phyloP scores from a whole-genome alignment of 2,329 filamentous ascomycete genomes.

The Fusarium acutatum region DNA sequence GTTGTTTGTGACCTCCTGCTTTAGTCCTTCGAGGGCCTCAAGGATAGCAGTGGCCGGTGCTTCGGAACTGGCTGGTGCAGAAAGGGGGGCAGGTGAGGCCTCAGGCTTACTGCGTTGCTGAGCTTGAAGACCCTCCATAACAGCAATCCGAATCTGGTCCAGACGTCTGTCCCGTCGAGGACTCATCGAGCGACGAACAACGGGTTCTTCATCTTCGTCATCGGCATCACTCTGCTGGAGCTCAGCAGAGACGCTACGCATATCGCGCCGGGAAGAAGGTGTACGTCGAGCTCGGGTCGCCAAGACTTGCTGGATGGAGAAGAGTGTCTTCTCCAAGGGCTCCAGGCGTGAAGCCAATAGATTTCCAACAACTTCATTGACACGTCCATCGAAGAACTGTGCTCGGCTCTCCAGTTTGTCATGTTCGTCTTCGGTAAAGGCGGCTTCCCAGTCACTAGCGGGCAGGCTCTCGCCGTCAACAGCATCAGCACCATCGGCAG shows the following conservation, averaged over 20 bases:
- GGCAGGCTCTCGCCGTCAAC: conserved; percentile 65
- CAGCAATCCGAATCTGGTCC: conserved; percentile 80
- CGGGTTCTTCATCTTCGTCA: conserved; percentile 84
- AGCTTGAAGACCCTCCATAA: conserved; percentile 76
- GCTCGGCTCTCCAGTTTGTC: conserved; percentile 83
- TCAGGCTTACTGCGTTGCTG: conserved; percentile 57
- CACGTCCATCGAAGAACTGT: conserved; percentile 89
- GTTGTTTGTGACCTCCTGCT: conserved; percentile 53
- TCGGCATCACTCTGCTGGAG: conserved; percentile 87
- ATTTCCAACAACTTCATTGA: conserved; percentile 84
- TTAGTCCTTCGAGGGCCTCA: conserved; percentile 73
- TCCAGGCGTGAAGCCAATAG: conserved; percentile 79
- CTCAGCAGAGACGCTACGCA: conserved; percentile 76
- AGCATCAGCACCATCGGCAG: conserved; percentile 58
- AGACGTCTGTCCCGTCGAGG: conserved; percentile 80
- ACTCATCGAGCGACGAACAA: conserved; percentile 74
- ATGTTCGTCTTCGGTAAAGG: conserved; percentile 83
- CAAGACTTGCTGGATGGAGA: conserved; percentile 77
- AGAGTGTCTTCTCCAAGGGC: conserved; percentile 82
- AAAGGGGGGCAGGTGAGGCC: conserved; percentile 37
- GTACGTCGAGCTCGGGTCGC: conserved; percentile 64
- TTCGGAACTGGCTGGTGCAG: conserved; percentile 11
- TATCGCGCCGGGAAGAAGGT: conserved; percentile 64
- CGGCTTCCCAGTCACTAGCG: conserved; percentile 91
- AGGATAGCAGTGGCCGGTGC: conserved; percentile 58